Evolutionary conservation across 2,329 filamentous ascomycete genomes (phyloP).

Genomic region (Monosporascus sp.): DNA sequence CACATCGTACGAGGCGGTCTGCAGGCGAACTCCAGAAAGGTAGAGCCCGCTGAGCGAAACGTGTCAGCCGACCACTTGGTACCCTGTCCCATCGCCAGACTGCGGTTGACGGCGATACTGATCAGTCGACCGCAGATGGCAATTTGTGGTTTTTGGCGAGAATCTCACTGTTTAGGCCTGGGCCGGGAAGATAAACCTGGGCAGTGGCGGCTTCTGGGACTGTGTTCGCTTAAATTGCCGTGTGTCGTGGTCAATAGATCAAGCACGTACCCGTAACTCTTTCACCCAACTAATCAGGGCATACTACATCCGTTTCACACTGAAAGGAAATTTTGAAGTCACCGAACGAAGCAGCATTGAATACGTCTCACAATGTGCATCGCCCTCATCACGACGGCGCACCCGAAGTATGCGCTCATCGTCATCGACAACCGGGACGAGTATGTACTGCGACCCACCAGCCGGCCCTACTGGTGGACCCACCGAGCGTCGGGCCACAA

Average conservation of each 20-base stretch:
- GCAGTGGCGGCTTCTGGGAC: no score
- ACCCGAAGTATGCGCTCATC: conserved; percentile 70
- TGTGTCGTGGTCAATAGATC: no score
- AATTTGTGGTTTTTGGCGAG: no score
- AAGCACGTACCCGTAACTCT: no score
- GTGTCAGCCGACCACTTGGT: background rate
- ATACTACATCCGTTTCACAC: no score
- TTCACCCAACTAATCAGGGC: no score
- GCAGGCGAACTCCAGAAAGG: no score
- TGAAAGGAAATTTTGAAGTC: background rate
- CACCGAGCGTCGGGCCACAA: conserved; percentile 35
- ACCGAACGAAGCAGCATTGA: background rate
- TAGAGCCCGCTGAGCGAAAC: background rate
- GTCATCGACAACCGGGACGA: conserved; percentile 75
- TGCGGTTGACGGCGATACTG: background rate
- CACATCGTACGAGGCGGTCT: background rate
- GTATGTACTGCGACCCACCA: conserved; percentile 60
- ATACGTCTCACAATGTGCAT: conserved; percentile 62
- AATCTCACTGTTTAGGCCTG: no score
- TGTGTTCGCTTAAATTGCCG: no score
- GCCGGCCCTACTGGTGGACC: conserved; percentile 59
- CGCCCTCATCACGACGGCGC: conserved; percentile 67
- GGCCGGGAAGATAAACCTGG: no score
- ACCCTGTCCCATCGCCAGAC: background rate
- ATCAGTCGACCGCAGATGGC: background rate